Evolutionary conservation across 805 yeast species (phyloP), one percentile per base, ranked within the genome.

Genomic region (Nakazawaea sp.): DNA sequence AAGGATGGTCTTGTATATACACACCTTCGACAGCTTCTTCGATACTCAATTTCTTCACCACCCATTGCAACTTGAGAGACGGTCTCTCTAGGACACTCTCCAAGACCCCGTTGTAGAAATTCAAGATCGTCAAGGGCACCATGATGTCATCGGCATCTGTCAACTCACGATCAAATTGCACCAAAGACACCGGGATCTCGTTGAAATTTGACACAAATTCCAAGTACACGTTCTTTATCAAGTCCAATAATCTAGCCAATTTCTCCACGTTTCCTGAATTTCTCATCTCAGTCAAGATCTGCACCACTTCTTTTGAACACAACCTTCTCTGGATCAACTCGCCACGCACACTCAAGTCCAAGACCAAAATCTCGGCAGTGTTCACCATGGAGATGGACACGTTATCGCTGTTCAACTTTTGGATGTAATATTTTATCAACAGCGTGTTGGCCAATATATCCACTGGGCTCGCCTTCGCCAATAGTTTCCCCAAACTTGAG

Each of bases 391-490:
- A 10, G 17, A 39, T 18, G 5, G 32, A 20, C 4, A 21, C 28
- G 4, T 28, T 19, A 2, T 10, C 16, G 8, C 30, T 18, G 24
- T 23, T 27, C 30, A 39, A 30, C 19, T 34, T 39, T 3, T 5
- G 4, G 5, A 39, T 20, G 26, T 34, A 34, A 4, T 30, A 26
- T 17, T 39, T 39, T 16, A 39, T 26, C 33, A 39, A 30, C 4
- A 34, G 38, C 4, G 42, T 39, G 30, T 34, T 39, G 11, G 38
- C 34, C 19, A 30, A 27, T 8, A 39, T 33, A 13, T 39, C 42
- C 6, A 34, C 31, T 4, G 42, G 42, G 11, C 32, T 20, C 25
- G 26, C 27, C 16, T 27, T 30, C 21, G 27, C 17, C 2, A 39
- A 9, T 21, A 39, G 19, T 2, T 16, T 7, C 8, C 19, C 11